Evolutionary conservation across 2,329 filamentous ascomycete genomes (phyloP), one percentile per base, ranked within the genome.

Genomic region (Tolypocladium tundrense): DNA sequence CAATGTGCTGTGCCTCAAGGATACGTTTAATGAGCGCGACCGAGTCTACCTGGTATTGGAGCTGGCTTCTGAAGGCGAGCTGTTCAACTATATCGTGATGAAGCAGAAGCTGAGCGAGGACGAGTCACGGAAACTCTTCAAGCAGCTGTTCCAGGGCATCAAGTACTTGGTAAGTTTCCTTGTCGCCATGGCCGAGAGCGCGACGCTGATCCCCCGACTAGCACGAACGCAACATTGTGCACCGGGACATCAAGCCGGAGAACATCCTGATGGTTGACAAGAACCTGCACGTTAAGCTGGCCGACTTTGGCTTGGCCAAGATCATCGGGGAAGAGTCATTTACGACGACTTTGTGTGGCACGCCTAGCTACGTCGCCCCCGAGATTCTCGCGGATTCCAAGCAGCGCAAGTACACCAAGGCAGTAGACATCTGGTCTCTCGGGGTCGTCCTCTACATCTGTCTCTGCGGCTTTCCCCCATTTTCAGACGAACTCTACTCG

Each of bases 291-390:
- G 87, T 96, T 62, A 99, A 99, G 74, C 77, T 99, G 60, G 94
- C 92, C 24, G 94, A 99, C 72, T 99, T 99, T 73, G 94, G 94
- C 52, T 81, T 99, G 42, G 93, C 94, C 48, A 99, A 99, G 75
- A 97, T 99, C 63, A 96, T 99, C 63, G 95, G 95, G 61, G 94
- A 99, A 71, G 91, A 97, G 69, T 97, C 93, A 0, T 99, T 99
- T 70, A 97, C 94, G 1, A 97, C 92, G 0, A 97, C 94, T 0
- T 77, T 99, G 62, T 94, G 94, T 70, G 94, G 94, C 62, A 99
- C 94, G n/a, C 94, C 93, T 7, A 94, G 89, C 72, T 96, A 99
- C 70, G 93, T 97, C 60, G 94, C 95, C 1, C 94, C 94, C 1
- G 94, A 99, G 71, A 96, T 99, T 58, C 78, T 99, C 5, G 88